Evolutionary conservation across 257 asterid genomes (phyloP), one percentile per base, ranked within the genome.

Genomic region (Rubia yunnanensis): DNA sequence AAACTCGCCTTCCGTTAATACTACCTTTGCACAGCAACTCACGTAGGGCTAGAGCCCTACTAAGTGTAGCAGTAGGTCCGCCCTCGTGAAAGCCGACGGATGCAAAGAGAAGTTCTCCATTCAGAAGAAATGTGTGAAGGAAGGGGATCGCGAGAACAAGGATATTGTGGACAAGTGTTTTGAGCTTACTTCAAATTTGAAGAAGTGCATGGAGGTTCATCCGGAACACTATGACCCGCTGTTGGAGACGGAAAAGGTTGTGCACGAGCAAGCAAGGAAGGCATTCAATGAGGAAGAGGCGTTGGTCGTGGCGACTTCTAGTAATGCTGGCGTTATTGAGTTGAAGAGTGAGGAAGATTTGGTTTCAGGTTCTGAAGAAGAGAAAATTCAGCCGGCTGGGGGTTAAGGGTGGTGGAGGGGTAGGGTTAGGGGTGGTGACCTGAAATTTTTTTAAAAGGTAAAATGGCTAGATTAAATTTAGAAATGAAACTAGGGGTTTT

Each of bases 81-180:
- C n/a, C n/a, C n/a, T n/a, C n/a, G n/a, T 90, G 97, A 90, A 90
- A 72, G 96, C 75, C 36, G 96, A 96, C 26, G 97, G 87, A 14
- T 90, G 97, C 65, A 85, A 58, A 50, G 95, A 90, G 6, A 41
- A 69, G 0, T 90, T 90, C 70, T 41, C 56, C 35, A 85, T 69
- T 2, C 87, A 96, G 97, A 90, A 87, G 65, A 82, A 80, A 62
- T 87, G 97, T 17, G 82, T 87, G 52, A 88, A 81, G 56, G 95
- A 79, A 73, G 88, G 86, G 15, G 97, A 87, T 68, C 76, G 71
- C 64, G 84, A 84, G 30, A 39, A 74, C 0, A 90, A 87, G 46
- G 91, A 90, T 72, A 72, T 87, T 20, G 92, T 68, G 69, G 88
- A 85, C 30, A 87, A 80, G 77, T 85, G 97, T 56, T 76, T 74